A percentile compares a stretch with the other conserved stretches of the same genome.
Conservation (phyloP, 495 filamentous ascomycete species). For the Massariosphaeria phaeospora region DNA sequence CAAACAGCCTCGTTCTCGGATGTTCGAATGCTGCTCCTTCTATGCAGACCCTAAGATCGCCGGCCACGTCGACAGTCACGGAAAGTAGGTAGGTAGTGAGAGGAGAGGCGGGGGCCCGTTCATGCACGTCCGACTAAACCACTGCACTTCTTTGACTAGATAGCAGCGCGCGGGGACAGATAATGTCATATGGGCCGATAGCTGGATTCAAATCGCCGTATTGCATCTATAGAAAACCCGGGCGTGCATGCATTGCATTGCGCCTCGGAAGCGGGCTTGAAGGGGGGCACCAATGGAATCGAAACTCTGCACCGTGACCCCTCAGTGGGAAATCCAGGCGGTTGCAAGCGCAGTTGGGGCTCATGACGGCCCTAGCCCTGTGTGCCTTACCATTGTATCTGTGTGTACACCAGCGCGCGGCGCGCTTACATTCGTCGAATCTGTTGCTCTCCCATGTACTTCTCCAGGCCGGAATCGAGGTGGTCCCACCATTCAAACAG, state of each 20-base stretch:
- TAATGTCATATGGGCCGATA: constrained; percentile 20
- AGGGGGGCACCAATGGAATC: constrained; percentile 9
- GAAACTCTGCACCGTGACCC: neutral
- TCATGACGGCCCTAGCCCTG: neutral
- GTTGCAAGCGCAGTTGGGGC: neutral
- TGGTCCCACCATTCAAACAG: constrained; percentile 98
- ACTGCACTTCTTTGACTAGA: constrained; percentile 25
- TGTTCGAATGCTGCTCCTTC: no score
- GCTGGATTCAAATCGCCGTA: constrained; percentile 4
- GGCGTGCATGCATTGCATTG: constrained; percentile 17
- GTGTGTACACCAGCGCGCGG: neutral
- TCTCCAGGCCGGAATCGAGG: constrained; percentile 70
- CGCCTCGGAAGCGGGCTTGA: neutral
- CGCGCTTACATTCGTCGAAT: constrained; percentile 74
- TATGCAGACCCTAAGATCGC: neutral
- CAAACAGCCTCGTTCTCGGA: no score
- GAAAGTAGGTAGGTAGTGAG: neutral
- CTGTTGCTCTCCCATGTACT: constrained; percentile 77
- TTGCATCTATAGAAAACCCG: constrained; percentile 19
- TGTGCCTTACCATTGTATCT: neutral
- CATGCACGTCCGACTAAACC: neutral
- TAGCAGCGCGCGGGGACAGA: constrained; percentile 1
- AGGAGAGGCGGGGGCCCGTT: neutral
- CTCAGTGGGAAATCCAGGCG: neutral
- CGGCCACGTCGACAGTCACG: neutral